Percentiles rank a stretch among this genome's conserved stretches.
phyloP scores from a whole-genome alignment of 805 yeast genomes.

The Wickerhamomyces bisporus region DNA sequence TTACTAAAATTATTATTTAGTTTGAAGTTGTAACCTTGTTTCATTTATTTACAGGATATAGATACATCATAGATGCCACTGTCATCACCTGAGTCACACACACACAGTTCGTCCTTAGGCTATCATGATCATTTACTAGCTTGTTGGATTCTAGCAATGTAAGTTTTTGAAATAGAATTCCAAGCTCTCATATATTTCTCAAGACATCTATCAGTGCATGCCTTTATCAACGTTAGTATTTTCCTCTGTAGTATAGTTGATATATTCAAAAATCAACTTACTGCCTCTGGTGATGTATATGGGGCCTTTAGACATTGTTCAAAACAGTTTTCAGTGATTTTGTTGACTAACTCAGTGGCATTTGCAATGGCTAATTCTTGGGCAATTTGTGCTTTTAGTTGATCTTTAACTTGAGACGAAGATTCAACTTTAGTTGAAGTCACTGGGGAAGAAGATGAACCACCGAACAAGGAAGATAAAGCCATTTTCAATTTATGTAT shows the following conservation, averaged over 20 bases:
- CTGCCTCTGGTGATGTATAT: constrained; percentile 48
- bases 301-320: constrained; percentile 71
- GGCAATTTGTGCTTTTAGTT: constrained; percentile 64
- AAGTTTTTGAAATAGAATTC: constrained; percentile 77
- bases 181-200: constrained; percentile 88
- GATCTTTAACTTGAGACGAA: constrained; percentile 46
- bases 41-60: too few relatives aligned
- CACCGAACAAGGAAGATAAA: background rate
- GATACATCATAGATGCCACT: background rate
- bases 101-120: too few relatives aligned
- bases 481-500: background rate
- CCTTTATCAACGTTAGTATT: too few relatives aligned
- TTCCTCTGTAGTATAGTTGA: too few relatives aligned
- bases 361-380: constrained; percentile 89
- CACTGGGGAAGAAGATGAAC: background rate
- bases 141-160: constrained; percentile 69
- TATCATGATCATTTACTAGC: constrained; percentile 14
- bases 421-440: constrained; percentile 7
- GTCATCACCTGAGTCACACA: background rate
- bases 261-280: too few relatives aligned
- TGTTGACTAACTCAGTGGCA: constrained; percentile 81
- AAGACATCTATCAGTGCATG: constrained; percentile 72
- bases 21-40: background rate
- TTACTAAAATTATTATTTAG: too few relatives aligned
- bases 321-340: constrained; percentile 83